A percentile compares a stretch with the other conserved stretches of the same genome.
Evolutionary conservation across 352 stramenopile genomes (phyloP).

Genomic region (Vaucheria bursata): DNA sequence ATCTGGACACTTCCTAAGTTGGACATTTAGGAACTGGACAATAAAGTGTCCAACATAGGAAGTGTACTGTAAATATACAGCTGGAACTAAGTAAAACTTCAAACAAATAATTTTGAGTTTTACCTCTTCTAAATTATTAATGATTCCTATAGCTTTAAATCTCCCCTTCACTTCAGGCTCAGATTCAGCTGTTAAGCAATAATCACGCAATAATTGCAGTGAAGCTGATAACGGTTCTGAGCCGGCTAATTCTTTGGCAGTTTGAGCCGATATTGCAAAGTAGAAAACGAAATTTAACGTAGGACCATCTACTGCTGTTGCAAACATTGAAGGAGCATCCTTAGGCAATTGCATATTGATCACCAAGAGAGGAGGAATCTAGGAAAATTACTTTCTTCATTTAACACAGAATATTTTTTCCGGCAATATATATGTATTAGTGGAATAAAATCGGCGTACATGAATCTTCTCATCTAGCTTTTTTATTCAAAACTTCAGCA

Average conservation of each 20-base stretch:
- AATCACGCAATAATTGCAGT: slow-evolving; percentile 10
- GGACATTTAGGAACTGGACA: no score
- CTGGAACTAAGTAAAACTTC: not conserved
- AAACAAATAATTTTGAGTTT: not conserved
- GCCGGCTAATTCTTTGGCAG: slow-evolving; percentile 9
- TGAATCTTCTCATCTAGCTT: no score
- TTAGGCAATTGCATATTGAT: slow-evolving; percentile 43
- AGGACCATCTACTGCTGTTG: slow-evolving; percentile 11
- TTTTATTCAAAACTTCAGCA: no score
- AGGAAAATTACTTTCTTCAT: no score
- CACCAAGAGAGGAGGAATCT: slow-evolving; percentile 31
- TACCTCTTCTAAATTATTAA: slow-evolving; percentile 35
- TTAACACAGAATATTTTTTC: no score
- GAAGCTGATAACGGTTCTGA: not conserved
- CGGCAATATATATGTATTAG: no score
- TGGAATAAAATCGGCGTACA: no score
- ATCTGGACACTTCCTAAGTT: no score
- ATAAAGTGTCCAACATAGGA: not conserved
- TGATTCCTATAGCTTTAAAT: slow-evolving; percentile 35
- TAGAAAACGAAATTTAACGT: slow-evolving; percentile 44
- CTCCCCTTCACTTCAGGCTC: slow-evolving; percentile 19
- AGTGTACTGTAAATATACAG: not conserved
- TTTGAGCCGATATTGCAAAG: slow-evolving; percentile 32
- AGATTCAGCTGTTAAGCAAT: slow-evolving; percentile 14
- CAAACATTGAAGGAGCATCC: slow-evolving; percentile 25